Evolutionary conservation across 371 early-diverging fungal species (phyloP).

Genomic region (Mycotypha africana): DNA sequence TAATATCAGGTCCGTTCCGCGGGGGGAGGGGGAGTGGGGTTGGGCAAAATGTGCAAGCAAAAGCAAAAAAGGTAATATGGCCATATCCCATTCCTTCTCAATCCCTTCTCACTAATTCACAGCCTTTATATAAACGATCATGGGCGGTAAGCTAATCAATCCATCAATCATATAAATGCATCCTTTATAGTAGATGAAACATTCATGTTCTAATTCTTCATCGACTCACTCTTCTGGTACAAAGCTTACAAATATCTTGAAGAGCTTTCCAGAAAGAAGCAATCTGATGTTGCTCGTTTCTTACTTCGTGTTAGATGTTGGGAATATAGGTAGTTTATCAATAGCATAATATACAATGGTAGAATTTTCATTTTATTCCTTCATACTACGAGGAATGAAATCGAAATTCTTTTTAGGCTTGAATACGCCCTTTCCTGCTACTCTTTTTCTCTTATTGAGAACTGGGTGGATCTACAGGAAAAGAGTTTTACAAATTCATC

Average conservation of each 20-base stretch:
- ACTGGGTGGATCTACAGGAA: too few relatives aligned
- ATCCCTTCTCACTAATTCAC: too few relatives aligned
- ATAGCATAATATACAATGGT: too few relatives aligned
- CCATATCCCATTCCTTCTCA: too few relatives aligned
- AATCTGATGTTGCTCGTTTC: constrained; percentile 98
- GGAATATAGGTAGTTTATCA: constrained; percentile 48
- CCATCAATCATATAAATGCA: not conserved
- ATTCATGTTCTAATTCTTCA: not conserved
- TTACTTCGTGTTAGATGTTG: constrained; percentile 97
- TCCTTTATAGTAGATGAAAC: not conserved
- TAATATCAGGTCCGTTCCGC: too few relatives aligned
- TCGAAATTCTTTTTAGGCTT: constrained; percentile 17
- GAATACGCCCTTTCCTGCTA: constrained; percentile 11
- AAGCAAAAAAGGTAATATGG: too few relatives aligned
- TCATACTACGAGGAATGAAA: too few relatives aligned
- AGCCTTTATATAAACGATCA: too few relatives aligned
- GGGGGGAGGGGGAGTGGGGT: too few relatives aligned
- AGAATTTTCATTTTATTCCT: constrained; percentile 6
- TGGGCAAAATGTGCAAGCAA: too few relatives aligned
- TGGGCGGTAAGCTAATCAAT: too few relatives aligned
- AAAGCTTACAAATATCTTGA: constrained; percentile 93
- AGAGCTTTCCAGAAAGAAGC: constrained; percentile 98
- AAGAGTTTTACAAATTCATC: constrained; percentile 34
- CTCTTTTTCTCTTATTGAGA: too few relatives aligned
- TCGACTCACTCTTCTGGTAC: not conserved